Evolutionary conservation across 2,329 filamentous ascomycete genomes (phyloP), one percentile per base, ranked within the genome.

Genomic region (Alternaria incomplexa): DNA sequence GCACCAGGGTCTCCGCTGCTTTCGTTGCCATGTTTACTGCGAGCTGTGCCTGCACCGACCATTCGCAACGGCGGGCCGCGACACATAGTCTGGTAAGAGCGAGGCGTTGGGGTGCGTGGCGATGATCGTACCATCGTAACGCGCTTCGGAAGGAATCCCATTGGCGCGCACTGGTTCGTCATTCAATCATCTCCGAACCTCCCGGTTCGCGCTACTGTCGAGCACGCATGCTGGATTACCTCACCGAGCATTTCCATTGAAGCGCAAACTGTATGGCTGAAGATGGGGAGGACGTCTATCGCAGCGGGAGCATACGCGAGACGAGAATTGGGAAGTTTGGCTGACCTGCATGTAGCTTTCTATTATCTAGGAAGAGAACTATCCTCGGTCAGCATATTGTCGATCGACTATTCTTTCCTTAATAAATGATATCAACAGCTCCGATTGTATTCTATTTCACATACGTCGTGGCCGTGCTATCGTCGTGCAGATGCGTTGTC

Each of bases 1-100:
- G 32, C 36, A 22, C 28, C 56, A 58, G 56, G 56, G 56, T 58
- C 17, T 32, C 48, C 50, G 60, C 44, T 53, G 63, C 63, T 59
- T 43, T 56, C 30, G 44, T 43, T 46, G 43, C 58, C 58, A 51
- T 57, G 44, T 43, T 46, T 23, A 46, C 48, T 43, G 51, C 61
- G 55, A 26, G 53, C 30, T 20, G 23, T 47, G 23, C 40, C 22
- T 48, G 51, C 22, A 56, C 52, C 30, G 44, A 32, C 62, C 54
- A 57, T 52, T 55, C 54, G 58, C 62, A 58, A 52, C 26, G 44
- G 45, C 50, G 58, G 43, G 36, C 57, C 44, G 56, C 45, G 22
- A 57, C n/a, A 25, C 10, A 57, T 40, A 36, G 48, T 51, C 26
- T 52, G 47, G 48, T 25, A 61, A 56, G 58, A 36, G 53, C 47